Evolutionary conservation across 2,329 filamentous ascomycete genomes (phyloP), one percentile per base, ranked within the genome.

Genomic region (Fonsecaea multimorphosa): DNA sequence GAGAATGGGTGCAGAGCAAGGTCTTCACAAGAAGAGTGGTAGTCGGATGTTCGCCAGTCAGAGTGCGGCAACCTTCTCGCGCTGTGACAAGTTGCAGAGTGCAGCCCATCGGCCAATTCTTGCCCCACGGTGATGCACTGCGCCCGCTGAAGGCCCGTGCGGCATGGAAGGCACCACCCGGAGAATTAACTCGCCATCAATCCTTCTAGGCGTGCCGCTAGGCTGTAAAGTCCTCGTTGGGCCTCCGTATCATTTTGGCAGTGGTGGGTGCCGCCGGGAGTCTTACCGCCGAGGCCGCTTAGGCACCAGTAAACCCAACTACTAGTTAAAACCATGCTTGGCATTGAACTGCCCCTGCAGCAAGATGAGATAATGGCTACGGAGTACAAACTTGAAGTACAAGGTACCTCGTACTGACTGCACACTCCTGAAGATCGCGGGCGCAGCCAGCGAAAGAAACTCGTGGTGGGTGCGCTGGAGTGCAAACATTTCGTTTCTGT

Each of bases 21-120:
- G 58, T 56, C 49, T 16, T 49, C 12, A 24, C 14, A 24, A 46
- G 56, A 56, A 54, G 51, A 44, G 53, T 56, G 38, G 65, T 57
- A 63, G 61, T 64, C 22, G 58, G 57, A 46, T n/a, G 34, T 55
- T 67, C 58, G 36, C 65, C 61, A 67, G 60, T 67, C 52, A 54
- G 51, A 40, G 54, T 49, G 64, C 40, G 54, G 34, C 34, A 38
- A 44, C 46, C 29, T 14, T 22, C 58, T 36, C 14, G 58, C 58
- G 32, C 32, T 51, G 44, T 49, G 44, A 49, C 44, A 49, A 52
- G 59, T 55, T 11, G 51, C 64, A 44, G 36, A 34, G 51, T 11
- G 51, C 64, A 44, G 36, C 40, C 40, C 36, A 58, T 27, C 52
- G 32, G 46, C 14, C 16, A 29, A 27, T 32, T 36, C 38, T 46